Evolutionary conservation across 257 asterid genomes (phyloP), one percentile per base, ranked within the genome.

Genomic region (Anisodus acutangulus): DNA sequence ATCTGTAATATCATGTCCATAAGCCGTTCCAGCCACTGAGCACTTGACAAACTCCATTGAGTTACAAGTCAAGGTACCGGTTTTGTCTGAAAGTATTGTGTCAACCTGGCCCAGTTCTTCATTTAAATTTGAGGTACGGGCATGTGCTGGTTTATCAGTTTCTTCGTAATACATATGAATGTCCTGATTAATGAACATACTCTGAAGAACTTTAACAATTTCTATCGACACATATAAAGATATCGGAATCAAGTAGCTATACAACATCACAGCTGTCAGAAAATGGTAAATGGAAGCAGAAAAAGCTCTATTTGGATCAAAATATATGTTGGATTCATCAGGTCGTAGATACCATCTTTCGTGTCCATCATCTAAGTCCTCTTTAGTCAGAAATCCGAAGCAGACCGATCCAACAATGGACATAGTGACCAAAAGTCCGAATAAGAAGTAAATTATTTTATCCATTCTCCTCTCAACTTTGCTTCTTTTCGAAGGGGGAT

Each of bases 31-130:
- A 51, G 94, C 97, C 47, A 94, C 86, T 0, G 98, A 93, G 82
- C 98, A 96, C 90, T 96, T 96, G 49, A 96, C 92, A 85, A 96
- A 96, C 90, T 94, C 99, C 99, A 96, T 96, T 9, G 97, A 92
- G 82, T 96, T 96, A 87, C 97, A 92, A 54, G 99, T 96, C 87
- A 96, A 85, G 4, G 99, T 96, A 10, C 99, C 99, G 0, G 99
- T 96, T 85, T 96, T 96, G 78, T 96, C 99, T 8, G 99, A 96
- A 80, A 96, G 98, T 31, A 96, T 89, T 0, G 99, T 96, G 63
- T 93, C 86, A 45, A 96, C 98, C 86, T 96, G 99, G 54, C 99
- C 99, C 11, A 96, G 88, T 62, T 96, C 99, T 72, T 96, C 99
- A 19, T 94, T 96, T 85, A 96, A 87, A 87, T 96, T 96, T 10